These are phyloP conservation scores for Bryoerythrophyllum caledonicum DNA, from an alignment of 225 moss, liverwort and hornwort genomes.

Conservation along the genomic window DNA sequence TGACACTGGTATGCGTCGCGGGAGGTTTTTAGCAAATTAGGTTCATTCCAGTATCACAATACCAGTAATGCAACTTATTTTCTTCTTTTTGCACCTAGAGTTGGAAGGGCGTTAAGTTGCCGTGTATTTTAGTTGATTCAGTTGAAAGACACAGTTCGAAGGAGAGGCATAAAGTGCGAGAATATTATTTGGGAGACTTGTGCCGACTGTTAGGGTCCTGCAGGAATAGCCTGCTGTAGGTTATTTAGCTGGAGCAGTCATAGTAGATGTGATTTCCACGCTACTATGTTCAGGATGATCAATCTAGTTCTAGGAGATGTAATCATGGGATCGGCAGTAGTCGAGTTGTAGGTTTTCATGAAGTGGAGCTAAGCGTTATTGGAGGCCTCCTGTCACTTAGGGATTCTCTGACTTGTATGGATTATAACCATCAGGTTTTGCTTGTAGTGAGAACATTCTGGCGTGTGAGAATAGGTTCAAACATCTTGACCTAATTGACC, in stretches of 20 bases:
- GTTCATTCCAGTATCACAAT: not conserved
- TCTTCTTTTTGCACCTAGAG: not conserved
- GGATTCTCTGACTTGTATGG: not conserved
- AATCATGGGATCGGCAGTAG: not conserved
- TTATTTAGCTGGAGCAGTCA: not conserved
- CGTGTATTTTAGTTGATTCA: not conserved
- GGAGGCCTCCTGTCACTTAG: not conserved
- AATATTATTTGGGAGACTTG: not conserved
- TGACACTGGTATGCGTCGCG: not conserved
- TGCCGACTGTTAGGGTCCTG: not conserved
- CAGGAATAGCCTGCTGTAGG: not conserved
- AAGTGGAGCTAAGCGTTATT: not conserved
- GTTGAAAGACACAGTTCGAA: not conserved
- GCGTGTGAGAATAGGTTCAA: constrained; percentile 14
- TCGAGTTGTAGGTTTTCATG: not conserved
- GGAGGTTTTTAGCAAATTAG: constrained; percentile 2
- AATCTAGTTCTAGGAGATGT: not conserved
- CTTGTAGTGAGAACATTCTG: not conserved
- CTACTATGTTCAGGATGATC: not conserved
- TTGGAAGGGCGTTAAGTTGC: not conserved
- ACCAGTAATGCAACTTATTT: not conserved
- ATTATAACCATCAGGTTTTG: not conserved
- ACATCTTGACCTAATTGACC: not conserved
- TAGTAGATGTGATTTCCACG: not conserved
- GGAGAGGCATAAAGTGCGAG: not conserved